Conservation (phyloP, 345 rosid species). For the Eucalyptus melliodora region DNA sequence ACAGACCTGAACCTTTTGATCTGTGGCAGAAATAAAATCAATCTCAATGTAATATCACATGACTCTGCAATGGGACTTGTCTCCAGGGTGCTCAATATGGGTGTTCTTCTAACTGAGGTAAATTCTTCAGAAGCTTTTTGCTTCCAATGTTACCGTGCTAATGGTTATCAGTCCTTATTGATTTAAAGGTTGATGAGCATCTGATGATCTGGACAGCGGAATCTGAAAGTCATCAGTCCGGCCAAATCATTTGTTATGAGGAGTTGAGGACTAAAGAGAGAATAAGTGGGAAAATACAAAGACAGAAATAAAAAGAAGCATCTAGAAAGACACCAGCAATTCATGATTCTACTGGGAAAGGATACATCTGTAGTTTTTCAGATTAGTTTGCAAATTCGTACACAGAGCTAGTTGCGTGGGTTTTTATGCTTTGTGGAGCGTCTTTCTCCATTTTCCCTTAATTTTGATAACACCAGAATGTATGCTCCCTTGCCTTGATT, state of each 20-base stretch:
- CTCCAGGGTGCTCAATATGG: slow-evolving; percentile 49
- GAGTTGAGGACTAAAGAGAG: not conserved
- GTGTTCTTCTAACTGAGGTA: slow-evolving; percentile 90
- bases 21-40: slow-evolving; percentile 53
- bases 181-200: not conserved
- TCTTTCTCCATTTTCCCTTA: not conserved
- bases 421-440: not conserved
- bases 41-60: slow-evolving; percentile 86
- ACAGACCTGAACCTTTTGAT: not conserved
- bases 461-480: not conserved
- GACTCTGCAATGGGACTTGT: slow-evolving; percentile 89
- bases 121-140: not conserved
- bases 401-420: not conserved
- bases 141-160: not conserved
- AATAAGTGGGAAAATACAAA: not conserved
- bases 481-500: not conserved
- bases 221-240: not conserved
- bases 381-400: not conserved
- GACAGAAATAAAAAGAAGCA: not conserved
- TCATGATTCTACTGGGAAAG: not conserved
- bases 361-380: not conserved
- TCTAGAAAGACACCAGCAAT: not conserved
- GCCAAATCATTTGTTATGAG: not conserved
- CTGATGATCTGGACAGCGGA: not conserved
- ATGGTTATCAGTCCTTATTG: not conserved